Conservation (phyloP, 2,329 filamentous ascomycete genomes). For the Neonectria hederae region DNA sequence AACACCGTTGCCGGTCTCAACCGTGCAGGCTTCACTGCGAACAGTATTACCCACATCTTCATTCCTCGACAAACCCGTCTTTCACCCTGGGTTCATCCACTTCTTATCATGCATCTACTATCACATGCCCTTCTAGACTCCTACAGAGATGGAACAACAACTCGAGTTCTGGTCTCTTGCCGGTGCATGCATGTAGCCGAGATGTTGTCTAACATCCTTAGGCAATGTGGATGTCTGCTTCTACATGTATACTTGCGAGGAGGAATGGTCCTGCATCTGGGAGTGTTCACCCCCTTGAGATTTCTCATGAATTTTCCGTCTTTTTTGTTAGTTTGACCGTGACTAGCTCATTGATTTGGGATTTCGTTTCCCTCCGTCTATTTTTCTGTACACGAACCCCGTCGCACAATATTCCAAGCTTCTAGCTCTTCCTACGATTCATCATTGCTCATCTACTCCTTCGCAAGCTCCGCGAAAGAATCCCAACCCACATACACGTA, state of each 20-base stretch:
- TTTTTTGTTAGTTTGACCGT: neutral
- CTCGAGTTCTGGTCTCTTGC: neutral
- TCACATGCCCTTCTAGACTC: neutral
- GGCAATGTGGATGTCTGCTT: neutral
- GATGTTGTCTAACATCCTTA: no score
- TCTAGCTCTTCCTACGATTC: neutral
- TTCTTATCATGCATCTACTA: neutral
- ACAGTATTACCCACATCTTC: neutral
- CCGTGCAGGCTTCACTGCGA: neutral
- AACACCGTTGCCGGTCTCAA: neutral
- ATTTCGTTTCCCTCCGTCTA: neutral
- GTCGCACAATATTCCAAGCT: neutral
- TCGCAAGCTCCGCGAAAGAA: neutral
- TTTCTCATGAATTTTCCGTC: neutral
- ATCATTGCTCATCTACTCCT: neutral
- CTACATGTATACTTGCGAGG: neutral
- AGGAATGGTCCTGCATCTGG: neutral
- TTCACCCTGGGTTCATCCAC: neutral
- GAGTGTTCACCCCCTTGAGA: neutral
- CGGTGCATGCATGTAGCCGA: no score
- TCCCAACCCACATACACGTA: neutral
- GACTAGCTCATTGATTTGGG: neutral
- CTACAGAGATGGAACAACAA: neutral
- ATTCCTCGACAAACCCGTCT: neutral
- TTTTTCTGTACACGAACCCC: neutral